Base-by-base conservation (phyloP, 1,284 basidiomycete species). In the Fomitopsis schrenkii region DNA sequence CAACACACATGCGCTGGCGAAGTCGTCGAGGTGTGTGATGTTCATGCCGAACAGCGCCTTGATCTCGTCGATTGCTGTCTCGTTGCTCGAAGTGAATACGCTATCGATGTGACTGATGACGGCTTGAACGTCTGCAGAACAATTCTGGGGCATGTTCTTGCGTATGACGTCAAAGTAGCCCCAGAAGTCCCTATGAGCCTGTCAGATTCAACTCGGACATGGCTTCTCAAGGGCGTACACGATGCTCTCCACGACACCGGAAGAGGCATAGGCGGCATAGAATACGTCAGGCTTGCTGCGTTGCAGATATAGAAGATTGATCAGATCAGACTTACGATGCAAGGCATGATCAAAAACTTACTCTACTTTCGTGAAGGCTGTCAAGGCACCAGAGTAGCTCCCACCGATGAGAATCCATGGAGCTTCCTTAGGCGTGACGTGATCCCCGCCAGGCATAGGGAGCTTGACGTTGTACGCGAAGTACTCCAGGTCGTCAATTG, bases 291-390 rank as follows among this genome's bases (percentile, higher is more conserved):
- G 87, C 70, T 87, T 83, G 67, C 88, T 90, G 61, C 54, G 44
- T 22, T 5, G 17, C 40, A 57, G 30, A 22, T 22, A 22, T 22
- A 22, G 22, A 28, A 36, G 26, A 54, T 60, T 61, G 8, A 4
- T 26, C 26, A 28, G 45, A 42, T 14, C 2, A 58, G 17, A 66
- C 44, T 46, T 65, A 7, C 2, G 22, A 22, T 28, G 22, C 42
- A 55, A 6, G 12, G 28, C 12, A 46, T 30, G 30, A 4, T 12
- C 9, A 14, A 17, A 17, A 1, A 42, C 82, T 69, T 63, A 88
- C 88, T 86, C 84, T 58, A 85, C 83, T 83, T 90, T 85, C 1
- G 87, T 85, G 83, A 84, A 91, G 64, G 83, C 83, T 1, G 85
- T 85, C 41, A 91, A 74, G 15, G 88, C 88, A 65, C 86, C 86